Evolutionary conservation across 2,329 filamentous ascomycete genomes (phyloP), one percentile per base, ranked within the genome.

Genomic region (Pleurostoma richardsiae): DNA sequence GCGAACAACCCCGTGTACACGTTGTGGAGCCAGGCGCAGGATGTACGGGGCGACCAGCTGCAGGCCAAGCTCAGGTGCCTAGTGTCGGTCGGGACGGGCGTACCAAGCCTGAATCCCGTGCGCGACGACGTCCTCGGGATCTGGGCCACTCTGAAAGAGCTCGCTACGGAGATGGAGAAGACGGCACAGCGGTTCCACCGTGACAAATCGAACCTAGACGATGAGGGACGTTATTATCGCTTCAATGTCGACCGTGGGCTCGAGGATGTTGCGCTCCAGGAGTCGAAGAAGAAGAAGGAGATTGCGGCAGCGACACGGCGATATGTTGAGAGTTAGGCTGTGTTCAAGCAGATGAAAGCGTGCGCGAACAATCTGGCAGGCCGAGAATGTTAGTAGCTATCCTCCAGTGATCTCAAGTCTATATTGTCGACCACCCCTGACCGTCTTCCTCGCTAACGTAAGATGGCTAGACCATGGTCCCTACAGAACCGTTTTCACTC

Each of bases 221-320:
- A 61, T 29, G 55, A 61, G 30, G 54, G 60, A 6, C 60, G 60
- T 28, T 67, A 72, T 49, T 74, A 64, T 52, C 66, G 71, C 6
- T 74, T 75, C 51, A 73, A 72, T 49, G 69, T 75, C 11, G 49
- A 55, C 8, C 60, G 57, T 26, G 67, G 70, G 4, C 55, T 75
- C 1, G 64, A 68, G 44, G 56, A 66, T 19, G 60, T 74, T 43
- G 64, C 62, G 4, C 56, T 74, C 1, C 65, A 73, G 47, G 66
- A 72, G 47, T 52, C 54, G 4, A 54, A 58, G 11, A 61, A 65
- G 53, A 53, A 55, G 29, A 57, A 54, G 11, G 56, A 56, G 36
- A 62, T 69, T 49, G 48, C 48, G n/a, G 49, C 54, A 27, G 57
- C 55, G n/a, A 59, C 56, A 19, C 29, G 44, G 11, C 45, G 41